phyloP scores from a whole-genome alignment of 768 basidiomycete species.

The Amanita fuliginea region DNA sequence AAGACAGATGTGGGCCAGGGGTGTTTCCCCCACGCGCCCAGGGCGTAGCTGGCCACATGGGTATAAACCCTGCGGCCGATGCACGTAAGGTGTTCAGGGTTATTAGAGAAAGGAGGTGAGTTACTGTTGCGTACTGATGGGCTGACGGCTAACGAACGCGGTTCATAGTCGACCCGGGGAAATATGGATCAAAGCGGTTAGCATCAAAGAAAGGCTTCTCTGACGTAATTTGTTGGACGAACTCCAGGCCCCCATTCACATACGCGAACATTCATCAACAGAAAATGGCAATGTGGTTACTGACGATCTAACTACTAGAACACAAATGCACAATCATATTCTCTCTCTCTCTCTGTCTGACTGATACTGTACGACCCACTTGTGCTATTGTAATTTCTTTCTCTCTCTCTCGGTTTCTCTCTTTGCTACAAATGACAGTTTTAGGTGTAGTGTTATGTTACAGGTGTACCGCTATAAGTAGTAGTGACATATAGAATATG shows the following conservation, averaged over 20 bases:
- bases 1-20: constrained; percentile 57
- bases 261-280: too few relatives aligned
- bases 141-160: constrained; percentile 1
- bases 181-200: constrained; percentile 60
- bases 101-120: constrained; percentile 63
- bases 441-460: neutral
- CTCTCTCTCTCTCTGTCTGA: neutral
- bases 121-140: neutral
- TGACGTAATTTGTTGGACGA: constrained; percentile 13
- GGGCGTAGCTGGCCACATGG: constrained; percentile 25
- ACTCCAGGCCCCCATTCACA: neutral
- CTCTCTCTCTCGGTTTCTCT: neutral
- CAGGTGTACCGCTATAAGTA: too few relatives aligned
- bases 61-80: constrained; percentile 26
- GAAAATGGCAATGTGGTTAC: neutral
- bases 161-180: constrained; percentile 54
- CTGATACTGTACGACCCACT: neutral
- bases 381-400: neutral
- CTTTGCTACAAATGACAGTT: neutral
- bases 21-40: constrained; percentile 53
- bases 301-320: neutral
- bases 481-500: too few relatives aligned
- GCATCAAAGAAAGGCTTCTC: constrained; percentile 52
- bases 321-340: neutral
- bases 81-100: constrained; percentile 44